phyloP scores from a whole-genome alignment of 2,329 filamentous ascomycete species.

The Nannizziopsis barbatae region DNA sequence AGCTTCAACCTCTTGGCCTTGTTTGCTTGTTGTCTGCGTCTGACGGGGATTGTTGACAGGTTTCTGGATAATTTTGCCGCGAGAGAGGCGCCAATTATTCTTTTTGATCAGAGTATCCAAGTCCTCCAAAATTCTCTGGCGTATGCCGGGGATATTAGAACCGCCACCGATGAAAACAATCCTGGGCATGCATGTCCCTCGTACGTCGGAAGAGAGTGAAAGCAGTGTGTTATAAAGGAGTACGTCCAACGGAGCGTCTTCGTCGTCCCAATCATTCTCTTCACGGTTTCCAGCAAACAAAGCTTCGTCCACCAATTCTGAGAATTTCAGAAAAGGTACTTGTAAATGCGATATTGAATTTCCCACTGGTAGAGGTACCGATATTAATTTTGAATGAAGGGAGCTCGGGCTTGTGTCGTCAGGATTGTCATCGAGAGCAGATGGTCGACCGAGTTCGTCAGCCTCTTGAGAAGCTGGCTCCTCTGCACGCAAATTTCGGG shows the following conservation, averaged over 20 bases:
- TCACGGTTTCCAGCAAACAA: conserved; percentile 53
- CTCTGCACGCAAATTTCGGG: conserved; percentile 16
- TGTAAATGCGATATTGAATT: conserved; percentile 39
- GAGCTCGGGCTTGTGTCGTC: conserved; percentile 20
- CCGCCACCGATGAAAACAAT: conserved; percentile 78
- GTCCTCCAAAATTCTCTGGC: conserved; percentile 64
- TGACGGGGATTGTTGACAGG: conserved; percentile 30
- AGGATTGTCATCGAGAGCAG: conserved; percentile 18
- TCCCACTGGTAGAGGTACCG: conserved; percentile 36
- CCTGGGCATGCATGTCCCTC: conserved; percentile 75
- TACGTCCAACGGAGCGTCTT: conserved; percentile 67
- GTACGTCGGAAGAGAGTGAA: conserved; percentile 66
- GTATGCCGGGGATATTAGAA: conserved; percentile 66
- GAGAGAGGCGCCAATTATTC: conserved; percentile 66
- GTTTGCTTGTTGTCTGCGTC: background rate
- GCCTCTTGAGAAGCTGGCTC: conserved; percentile 5
- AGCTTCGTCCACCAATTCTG: conserved; percentile 61
- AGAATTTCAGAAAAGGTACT: conserved; percentile 58
- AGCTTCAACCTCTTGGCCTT: background rate
- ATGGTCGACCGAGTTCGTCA: conserved; percentile 25
- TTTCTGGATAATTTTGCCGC: conserved; percentile 53
- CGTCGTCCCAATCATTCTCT: conserved; percentile 61
- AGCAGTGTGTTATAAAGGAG: conserved; percentile 68
- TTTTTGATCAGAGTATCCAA: conserved; percentile 54
- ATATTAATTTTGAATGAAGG: conserved; percentile 21